Conservation (phyloP, 768 basidiomycete species). For the Steccherinum ochraceum region DNA sequence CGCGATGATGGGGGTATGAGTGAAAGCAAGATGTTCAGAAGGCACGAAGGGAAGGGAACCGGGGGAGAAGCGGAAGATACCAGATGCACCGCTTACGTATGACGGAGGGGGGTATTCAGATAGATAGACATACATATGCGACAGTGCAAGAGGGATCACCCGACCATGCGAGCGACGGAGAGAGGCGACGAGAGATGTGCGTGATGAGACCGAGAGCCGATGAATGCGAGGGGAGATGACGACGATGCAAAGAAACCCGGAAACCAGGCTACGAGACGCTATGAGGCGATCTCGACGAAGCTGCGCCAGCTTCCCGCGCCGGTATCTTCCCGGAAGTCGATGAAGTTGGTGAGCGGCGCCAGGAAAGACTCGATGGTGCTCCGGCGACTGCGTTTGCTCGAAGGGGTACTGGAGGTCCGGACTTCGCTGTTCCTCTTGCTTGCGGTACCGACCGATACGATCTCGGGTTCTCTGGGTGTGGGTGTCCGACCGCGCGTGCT, state of each 20-base stretch:
- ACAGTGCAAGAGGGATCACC: neutral
- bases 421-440: slow-evolving; percentile 1
- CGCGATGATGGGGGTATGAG: no score
- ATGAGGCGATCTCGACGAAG: slow-evolving; percentile 46
- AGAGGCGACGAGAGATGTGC: neutral
- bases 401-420: slow-evolving; percentile 10
- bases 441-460: slow-evolving; percentile 3
- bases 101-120: neutral
- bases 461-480: slow-evolving; percentile 2
- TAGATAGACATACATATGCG: neutral
- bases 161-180: neutral
- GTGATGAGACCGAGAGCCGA: neutral
- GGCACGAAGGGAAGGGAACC: no score
- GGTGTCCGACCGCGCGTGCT: neutral
- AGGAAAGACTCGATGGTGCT: slow-evolving; percentile 47
- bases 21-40: no score
- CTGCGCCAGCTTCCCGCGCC: slow-evolving; percentile 50
- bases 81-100: neutral
- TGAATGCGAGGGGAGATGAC: neutral
- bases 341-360: slow-evolving; percentile 52
- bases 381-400: slow-evolving; percentile 25
- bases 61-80: no score
- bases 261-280: neutral
- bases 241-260: neutral
- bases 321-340: slow-evolving; percentile 47